Evolutionary conservation across 1,284 basidiomycete species (phyloP).

Genomic region (Ustilago trichophora): DNA sequence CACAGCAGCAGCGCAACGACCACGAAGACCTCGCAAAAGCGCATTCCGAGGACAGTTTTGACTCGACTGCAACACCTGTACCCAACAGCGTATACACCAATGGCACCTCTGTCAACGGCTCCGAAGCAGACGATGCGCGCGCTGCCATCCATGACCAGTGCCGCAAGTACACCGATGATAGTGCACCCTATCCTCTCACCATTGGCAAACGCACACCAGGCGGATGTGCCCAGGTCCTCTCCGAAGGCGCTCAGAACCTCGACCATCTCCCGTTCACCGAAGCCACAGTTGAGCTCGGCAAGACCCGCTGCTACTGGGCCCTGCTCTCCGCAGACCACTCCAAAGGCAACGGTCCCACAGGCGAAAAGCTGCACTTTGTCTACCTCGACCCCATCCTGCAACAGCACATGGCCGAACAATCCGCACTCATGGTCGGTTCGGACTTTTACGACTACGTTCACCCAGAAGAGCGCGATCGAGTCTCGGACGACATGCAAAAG

Average conservation of each 20-base stretch:
- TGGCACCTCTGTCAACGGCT: slow-evolving; percentile 25
- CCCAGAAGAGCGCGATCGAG: slow-evolving; percentile 77
- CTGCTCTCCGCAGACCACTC: slow-evolving; percentile 41
- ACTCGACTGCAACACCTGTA: slow-evolving; percentile 5
- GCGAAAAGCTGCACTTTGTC: slow-evolving; percentile 77
- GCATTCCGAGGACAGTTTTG: slow-evolving; percentile 10
- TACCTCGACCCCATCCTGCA: slow-evolving; percentile 88
- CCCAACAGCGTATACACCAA: slow-evolving; percentile 18
- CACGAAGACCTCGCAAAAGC: slow-evolving; percentile 7
- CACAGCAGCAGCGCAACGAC: slow-evolving; percentile 33
- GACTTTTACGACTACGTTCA: slow-evolving; percentile 86
- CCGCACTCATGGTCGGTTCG: slow-evolving; percentile 76
- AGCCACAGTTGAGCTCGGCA: slow-evolving; percentile 28
- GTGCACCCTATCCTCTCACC: slow-evolving; percentile 27
- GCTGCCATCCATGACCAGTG: slow-evolving; percentile 20
- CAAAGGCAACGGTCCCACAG: slow-evolving; percentile 15
- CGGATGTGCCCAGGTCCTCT: too few relatives aligned
- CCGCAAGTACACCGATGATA: slow-evolving; percentile 25
- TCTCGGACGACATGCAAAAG: slow-evolving; percentile 74
- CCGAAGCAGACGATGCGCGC: slow-evolving; percentile 17
- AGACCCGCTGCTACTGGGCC: slow-evolving; percentile 54
- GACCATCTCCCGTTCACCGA: slow-evolving; percentile 10
- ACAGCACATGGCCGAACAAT: slow-evolving; percentile 78
- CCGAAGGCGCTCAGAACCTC: slow-evolving; percentile 4
- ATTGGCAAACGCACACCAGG: slow-evolving; percentile 37